Base-by-base conservation (phyloP, 192 early-diverging fungal genomes). In the Globomyces pollinis-pini region DNA sequence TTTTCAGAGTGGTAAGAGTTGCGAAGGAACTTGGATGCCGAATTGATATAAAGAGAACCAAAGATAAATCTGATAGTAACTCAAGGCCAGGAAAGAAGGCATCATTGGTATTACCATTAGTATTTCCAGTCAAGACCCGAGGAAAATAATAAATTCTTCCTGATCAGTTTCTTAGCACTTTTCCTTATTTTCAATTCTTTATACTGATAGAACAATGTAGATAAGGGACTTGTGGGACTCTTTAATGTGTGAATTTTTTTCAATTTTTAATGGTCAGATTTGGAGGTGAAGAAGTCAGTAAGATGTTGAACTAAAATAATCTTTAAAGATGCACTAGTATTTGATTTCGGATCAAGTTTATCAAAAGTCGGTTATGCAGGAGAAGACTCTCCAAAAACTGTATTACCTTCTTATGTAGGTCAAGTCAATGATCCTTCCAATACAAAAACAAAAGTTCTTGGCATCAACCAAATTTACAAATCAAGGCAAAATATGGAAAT, bases 301-400 rank as follows among this genome's bases (percentile, higher is more conserved):
- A 61, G 35, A 33, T 42, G 59, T 33, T 5, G 49, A 29, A 16
- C 73, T 58, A 93, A 98, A 76, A n/a, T n/a, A n/a, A n/a, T n/a
- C n/a, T n/a, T n/a, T n/a, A n/a, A n/a, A n/a, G n/a, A n/a, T n/a
- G 44, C 44, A 20, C 44, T 99, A 16, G 93, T 99, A 31, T 65
- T 99, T 59, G 95, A 98, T 62, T 75, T 96, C 38, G 96, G 96
- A 36, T 84, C 86, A 59, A 80, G 83, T 38, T 86, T 82, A 71
- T 87, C 86, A 32, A 89, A 89, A 49, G 93, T 91, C 20, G 96
- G 96, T 50, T 96, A 88, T 71, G 91, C 93, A n/a, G 96, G 96
- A 54, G 94, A 98, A 63, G 94, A 99, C 71, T 77, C 84, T 30
- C 96, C 96, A 6, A 85, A 85, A 59, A 87, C 81, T 0, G 86